Base-by-base conservation (phyloP, 371 early-diverging fungal species). In the Dentiscutata heterogama region DNA sequence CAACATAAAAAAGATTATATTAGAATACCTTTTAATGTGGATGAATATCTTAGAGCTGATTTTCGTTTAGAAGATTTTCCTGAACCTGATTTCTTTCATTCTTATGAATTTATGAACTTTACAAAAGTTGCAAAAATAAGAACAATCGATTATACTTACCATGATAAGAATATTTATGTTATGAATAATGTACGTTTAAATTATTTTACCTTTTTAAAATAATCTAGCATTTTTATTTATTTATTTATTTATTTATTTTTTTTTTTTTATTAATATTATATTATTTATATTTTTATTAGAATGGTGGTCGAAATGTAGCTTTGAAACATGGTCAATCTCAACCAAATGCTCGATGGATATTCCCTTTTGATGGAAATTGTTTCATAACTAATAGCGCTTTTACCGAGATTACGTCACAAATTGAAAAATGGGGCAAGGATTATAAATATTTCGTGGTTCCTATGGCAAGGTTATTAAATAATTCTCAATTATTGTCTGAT, bases 331-430 rank as follows among this genome's bases (percentile, higher is more conserved):
- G 90, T 13, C 88, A 89, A 78, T 78, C 86, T 46, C 83, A 90
- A 65, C 84, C 86, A 29, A 88, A 91, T 82, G 90, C 90, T 18
- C 86, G 88, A 42, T 93, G 93, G 93, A 91, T 92, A 71, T 88
- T 94, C 86, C 91, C 93, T 22, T 93, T 93, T 83, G 94, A 94
- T 76, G 94, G 94, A 5, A 94, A 94, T 76, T 91, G 91, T 63
- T 94, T 91, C 80, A 70, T 94, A 63, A 92, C 92, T 65, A 76
- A 83, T 42, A 89, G 89, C 42, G 92, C 89, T 1, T 92, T 91
- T 81, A 80, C 83, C n/a, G 93, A 93, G 54, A 93, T 94, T 70
- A 87, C 85, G 68, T 81, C 85, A n/a, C 89, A 91, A 25, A 84
- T 91, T 18, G 88, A 87, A 27, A 81, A 83, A 51, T 84, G 89